Evolutionary conservation across 2,329 filamentous ascomycete species (phyloP).

Genomic region (Claviceps sp.): DNA sequence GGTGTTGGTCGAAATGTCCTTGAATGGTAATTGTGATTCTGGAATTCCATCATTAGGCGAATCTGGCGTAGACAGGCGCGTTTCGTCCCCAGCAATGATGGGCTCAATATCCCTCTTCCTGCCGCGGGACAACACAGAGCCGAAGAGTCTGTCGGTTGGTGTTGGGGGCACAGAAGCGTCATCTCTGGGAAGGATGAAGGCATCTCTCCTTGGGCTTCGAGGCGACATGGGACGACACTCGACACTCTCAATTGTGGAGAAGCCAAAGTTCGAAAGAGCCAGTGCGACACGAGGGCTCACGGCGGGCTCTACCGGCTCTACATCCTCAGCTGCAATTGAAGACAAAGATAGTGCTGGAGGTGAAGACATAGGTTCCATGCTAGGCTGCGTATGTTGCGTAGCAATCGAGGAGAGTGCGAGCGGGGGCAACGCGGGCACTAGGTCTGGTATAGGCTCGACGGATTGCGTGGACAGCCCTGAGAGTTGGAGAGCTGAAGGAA

Average conservation of each 20-base stretch:
- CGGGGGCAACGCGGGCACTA: slow-evolving; percentile 10
- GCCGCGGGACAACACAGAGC: slow-evolving; percentile 31
- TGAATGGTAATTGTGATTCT: slow-evolving; percentile 44
- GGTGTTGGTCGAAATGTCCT: slow-evolving; percentile 48
- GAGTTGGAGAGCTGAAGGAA: slow-evolving; percentile 16
- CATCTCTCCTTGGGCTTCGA: slow-evolving; percentile 40
- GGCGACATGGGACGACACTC: slow-evolving; percentile 33
- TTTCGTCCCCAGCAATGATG: slow-evolving; percentile 52
- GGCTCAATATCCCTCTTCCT: slow-evolving; percentile 27
- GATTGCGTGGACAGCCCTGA: slow-evolving; percentile 23
- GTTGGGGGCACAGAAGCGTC: slow-evolving; percentile 23
- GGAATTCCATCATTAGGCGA: slow-evolving; percentile 31
- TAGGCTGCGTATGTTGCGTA: slow-evolving; percentile 17
- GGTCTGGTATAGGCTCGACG: slow-evolving; percentile 22
- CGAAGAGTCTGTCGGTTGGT: slow-evolving; percentile 27
- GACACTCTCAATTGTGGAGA: slow-evolving; percentile 32
- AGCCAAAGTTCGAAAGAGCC: slow-evolving; percentile 21
- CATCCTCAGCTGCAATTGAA: slow-evolving; percentile 20
- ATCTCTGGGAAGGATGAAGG: slow-evolving; percentile 41
- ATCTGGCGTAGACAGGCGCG: slow-evolving; percentile 37
- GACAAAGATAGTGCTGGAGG: slow-evolving; percentile 23
- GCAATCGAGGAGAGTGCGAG: slow-evolving; percentile 20
- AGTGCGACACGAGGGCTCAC: slow-evolving; percentile 14
- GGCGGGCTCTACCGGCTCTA: slow-evolving; percentile 28
- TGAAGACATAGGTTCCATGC: slow-evolving; percentile 10